These are phyloP conservation scores for Rhynchosporium graminicola DNA, from an alignment of 2,329 filamentous ascomycete genomes.

Conservation along the genomic window DNA sequence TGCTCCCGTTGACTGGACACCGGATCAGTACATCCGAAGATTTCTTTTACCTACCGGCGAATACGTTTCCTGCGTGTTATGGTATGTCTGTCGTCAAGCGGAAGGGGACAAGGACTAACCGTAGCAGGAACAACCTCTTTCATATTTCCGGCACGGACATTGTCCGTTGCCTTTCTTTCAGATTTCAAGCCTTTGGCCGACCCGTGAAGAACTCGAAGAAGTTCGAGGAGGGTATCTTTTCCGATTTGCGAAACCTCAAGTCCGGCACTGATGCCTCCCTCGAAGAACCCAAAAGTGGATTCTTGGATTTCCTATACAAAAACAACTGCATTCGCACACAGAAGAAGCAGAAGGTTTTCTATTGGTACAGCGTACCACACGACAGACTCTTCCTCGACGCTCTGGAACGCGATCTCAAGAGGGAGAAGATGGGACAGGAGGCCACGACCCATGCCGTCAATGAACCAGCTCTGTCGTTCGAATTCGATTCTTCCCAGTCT, in stretches of 20 bases:
- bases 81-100: constrained; percentile 51
- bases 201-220: constrained; percentile 99
- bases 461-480: constrained; percentile 96
- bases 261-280: constrained; percentile 97
- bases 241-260: constrained; percentile 95
- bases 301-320: constrained; percentile 99
- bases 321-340: constrained; percentile 99
- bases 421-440: constrained; percentile 99
- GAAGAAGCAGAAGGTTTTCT: constrained; percentile 99
- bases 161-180: constrained; percentile 94
- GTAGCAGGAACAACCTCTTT: constrained; percentile 87
- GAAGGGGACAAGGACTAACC: constrained; percentile 35
- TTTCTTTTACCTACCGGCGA: constrained; percentile 96
- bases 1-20: constrained; percentile 95
- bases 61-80: constrained; percentile 97
- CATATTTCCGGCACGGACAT: constrained; percentile 99
- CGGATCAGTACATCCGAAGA: constrained; percentile 92
- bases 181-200: constrained; percentile 97
- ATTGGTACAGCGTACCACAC: constrained; percentile 99
- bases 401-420: constrained; percentile 93
- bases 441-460: constrained; percentile 94
- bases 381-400: constrained; percentile 97
- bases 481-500: constrained; percentile 98
- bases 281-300: constrained; percentile 97
- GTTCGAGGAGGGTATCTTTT: constrained; percentile 99